phyloP scores from a whole-genome alignment of 208 protist species.

The Crithidia brevicula region DNA sequence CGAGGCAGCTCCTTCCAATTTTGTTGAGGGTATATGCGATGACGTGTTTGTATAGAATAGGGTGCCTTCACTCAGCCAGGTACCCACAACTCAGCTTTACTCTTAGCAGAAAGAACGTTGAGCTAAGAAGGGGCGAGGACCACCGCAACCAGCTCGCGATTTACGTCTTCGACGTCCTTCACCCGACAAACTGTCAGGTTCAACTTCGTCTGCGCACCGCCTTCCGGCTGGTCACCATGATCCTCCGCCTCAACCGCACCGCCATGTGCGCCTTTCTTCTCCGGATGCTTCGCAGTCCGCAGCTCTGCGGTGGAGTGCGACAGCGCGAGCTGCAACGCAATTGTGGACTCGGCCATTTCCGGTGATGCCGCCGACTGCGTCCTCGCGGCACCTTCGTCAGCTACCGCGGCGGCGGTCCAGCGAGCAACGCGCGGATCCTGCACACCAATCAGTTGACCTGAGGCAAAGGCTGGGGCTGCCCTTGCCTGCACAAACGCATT shows the following conservation, averaged over 20 bases:
- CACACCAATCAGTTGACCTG: slow-evolving; percentile 46
- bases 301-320: slow-evolving; percentile 17
- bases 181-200: slow-evolving; percentile 34
- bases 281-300: not conserved
- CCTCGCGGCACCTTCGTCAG: not conserved
- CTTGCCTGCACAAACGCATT: slow-evolving; percentile 48
- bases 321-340: slow-evolving; percentile 28
- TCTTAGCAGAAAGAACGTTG: slow-evolving; percentile 1
- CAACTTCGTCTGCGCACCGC: slow-evolving; percentile 10
- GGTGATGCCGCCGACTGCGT: slow-evolving; percentile 3
- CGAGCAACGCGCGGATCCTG: slow-evolving; percentile 23
- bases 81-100: not conserved
- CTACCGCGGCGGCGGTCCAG: slow-evolving; percentile 15
- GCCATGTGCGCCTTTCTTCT: not conserved
- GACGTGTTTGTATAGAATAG: no score
- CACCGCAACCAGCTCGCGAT: slow-evolving; percentile 26
- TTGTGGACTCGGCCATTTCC: slow-evolving; percentile 20
- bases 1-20: no score
- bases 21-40: no score
- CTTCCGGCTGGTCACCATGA: not conserved
- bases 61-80: not conserved
- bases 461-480: slow-evolving; percentile 60
- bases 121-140: slow-evolving; percentile 1
- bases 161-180: slow-evolving; percentile 33
- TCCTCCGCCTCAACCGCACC: not conserved